Evolutionary conservation across 495 filamentous ascomycete genomes (phyloP).

Genomic region (Neurospora sp.): DNA sequence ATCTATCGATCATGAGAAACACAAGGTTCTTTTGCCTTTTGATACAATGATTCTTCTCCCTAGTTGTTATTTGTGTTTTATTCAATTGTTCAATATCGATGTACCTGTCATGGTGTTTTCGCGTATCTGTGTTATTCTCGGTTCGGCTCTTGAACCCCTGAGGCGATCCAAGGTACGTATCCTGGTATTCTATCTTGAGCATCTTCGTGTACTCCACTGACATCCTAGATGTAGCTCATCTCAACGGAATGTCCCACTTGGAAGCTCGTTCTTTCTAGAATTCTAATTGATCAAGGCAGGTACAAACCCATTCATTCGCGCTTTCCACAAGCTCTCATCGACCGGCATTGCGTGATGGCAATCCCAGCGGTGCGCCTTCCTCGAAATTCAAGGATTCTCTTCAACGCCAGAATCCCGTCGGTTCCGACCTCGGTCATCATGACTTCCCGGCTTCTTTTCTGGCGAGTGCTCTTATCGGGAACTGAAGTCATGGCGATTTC

Average conservation of each 20-base stretch:
- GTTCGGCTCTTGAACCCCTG: neutral
- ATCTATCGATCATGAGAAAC: conserved; percentile 7
- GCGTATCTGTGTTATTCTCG: neutral
- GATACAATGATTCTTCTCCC: neutral
- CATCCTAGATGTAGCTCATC: neutral
- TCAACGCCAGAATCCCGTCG: neutral
- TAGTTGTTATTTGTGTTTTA: neutral
- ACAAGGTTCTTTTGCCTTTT: neutral
- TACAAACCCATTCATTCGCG: neutral
- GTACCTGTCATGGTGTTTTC: neutral
- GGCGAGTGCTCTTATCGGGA: neutral
- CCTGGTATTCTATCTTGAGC: neutral
- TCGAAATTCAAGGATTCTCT: neutral
- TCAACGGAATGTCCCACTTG: neutral
- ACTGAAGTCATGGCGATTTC: neutral
- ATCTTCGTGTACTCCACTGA: neutral
- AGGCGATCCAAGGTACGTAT: neutral
- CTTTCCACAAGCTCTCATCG: neutral
- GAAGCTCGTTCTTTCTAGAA: neutral
- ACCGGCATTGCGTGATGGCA: neutral
- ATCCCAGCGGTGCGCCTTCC: neutral
- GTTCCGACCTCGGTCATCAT: conserved; percentile 1
- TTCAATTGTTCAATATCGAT: neutral
- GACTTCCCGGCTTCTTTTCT: neutral
- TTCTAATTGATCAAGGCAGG: neutral